Conservation (phyloP, 257 asterid genomes). For the Striga asiatica region DNA sequence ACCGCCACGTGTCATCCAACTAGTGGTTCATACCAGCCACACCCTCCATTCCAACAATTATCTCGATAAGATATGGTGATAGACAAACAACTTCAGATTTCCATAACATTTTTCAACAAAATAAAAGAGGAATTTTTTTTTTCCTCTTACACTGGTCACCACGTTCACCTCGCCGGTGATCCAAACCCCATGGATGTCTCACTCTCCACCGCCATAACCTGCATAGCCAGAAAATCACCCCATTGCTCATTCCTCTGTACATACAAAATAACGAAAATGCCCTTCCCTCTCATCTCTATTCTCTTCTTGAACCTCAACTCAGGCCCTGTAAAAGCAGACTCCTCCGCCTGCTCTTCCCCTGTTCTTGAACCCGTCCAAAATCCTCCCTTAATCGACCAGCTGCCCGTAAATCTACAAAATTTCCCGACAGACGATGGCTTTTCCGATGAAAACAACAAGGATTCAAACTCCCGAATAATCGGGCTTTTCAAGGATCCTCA, state of each 20-base stretch:
- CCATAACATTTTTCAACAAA: not conserved
- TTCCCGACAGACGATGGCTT: conserved; percentile 13
- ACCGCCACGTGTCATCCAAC: conserved; percentile 28
- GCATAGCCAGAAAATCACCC: conserved; percentile 15
- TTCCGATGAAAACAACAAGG: conserved; percentile 30
- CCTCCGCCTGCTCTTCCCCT: conserved; percentile 53
- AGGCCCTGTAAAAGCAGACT: conserved; percentile 27
- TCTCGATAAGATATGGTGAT: conserved; percentile 38
- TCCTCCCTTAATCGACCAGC: conserved; percentile 21
- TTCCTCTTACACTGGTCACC: conserved; percentile 8
- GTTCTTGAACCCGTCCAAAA: conserved; percentile 24
- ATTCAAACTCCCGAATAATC: conserved; percentile 48
- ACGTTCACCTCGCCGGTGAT: conserved; percentile 1
- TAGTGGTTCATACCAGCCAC: conserved; percentile 38
- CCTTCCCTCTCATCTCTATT: conserved; percentile 29
- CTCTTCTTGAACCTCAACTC: conserved; percentile 31
- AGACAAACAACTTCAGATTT: not conserved
- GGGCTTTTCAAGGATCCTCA: conserved; percentile 46
- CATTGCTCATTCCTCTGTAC: conserved; percentile 8
- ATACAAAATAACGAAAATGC: not conserved
- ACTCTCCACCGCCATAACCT: conserved; percentile 26
- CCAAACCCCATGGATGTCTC: conserved; percentile 55
- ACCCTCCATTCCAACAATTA: conserved; percentile 22
- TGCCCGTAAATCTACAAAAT: conserved; percentile 18
- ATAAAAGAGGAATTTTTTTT: not conserved